Base-by-base conservation (phyloP, 441 rosid genomes). In the Brassica hybrid region DNA sequence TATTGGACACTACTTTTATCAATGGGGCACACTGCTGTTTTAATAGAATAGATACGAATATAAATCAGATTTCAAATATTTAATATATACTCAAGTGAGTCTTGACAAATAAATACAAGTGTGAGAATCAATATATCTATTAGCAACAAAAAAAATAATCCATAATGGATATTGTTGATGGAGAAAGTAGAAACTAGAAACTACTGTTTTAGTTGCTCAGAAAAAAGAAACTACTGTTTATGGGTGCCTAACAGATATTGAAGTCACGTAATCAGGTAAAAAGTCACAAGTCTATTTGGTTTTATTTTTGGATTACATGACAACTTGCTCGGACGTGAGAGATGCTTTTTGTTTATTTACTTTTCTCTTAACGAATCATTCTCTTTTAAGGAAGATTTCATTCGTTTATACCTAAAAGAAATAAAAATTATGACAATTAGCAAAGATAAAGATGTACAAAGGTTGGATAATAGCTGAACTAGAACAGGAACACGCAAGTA, bases 101-200 rank as follows among this genome's bases (percentile, higher is more conserved):
- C 32, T 30, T 30, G 32, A 30, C 32, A 30, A 30, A 30, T 30
- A 30, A 30, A 30, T 30, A 30, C n/a, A 62, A 62, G 43, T 61
- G 65, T 10, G 18, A 61, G 16, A 45, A 45, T 45, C 54, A 12
- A 50, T 30, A 16, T 72, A 27, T 72, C 45, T 16, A 25, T 8
- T 61, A 18, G 30, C 11, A 60, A 71, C 38, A 2, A 59, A 60
- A 11, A 19, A 16, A 23, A 43, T n/a, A 45, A 27, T 48, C 61
- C 12, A 62, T 7, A 72, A 17, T 12, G 68, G 14, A 62, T 62
- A 68, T 72, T 10, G 5, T 7, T 72, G 76, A 63, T 13, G 36
- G 23, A 32, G 69, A 63, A 72, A 48, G 21, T 63, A 2, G 50
- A 52, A 14, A 30, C 32, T 27, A 27, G 5, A 27, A 27, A 27